phyloP scores from a whole-genome alignment of 306 rosid genomes.

The Vicia villosa region DNA sequence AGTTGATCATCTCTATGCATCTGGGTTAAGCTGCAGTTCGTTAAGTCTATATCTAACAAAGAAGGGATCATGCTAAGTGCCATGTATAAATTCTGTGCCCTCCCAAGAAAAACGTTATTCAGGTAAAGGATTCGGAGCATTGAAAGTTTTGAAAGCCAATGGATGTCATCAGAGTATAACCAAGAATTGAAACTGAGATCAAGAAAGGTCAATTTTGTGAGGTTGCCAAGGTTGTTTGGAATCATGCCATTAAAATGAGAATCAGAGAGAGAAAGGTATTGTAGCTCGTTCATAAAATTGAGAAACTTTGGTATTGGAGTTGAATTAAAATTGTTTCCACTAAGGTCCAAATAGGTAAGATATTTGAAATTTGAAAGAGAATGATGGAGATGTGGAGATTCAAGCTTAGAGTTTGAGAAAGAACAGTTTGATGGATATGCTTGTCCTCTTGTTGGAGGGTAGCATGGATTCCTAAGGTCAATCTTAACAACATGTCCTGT shows the following conservation, averaged over 20 bases:
- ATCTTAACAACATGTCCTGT: conserved; percentile 36
- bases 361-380: conserved; percentile 21
- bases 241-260: conserved; percentile 23
- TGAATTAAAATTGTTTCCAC: conserved; percentile 29
- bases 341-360: conserved; percentile 34
- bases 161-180: not conserved
- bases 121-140: conserved; percentile 30
- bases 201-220: conserved; percentile 29
- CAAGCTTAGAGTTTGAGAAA: not conserved
- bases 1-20: not conserved
- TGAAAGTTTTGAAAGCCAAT: conserved; percentile 40
- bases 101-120: conserved; percentile 22
- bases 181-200: conserved; percentile 16
- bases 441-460: not conserved
- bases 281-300: not conserved
- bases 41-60: not conserved
- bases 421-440: not conserved
- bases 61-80: conserved; percentile 33
- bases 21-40: not conserved
- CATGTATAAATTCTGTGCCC: conserved; percentile 24
- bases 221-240: conserved; percentile 27
- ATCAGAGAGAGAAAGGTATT: conserved; percentile 17
- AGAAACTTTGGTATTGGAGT: conserved; percentile 23
- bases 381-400: conserved; percentile 2
- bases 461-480: conserved; percentile 18